Base-by-base conservation (phyloP, 2,329 filamentous ascomycete species). In the Pestalotiopsis sp. region DNA sequence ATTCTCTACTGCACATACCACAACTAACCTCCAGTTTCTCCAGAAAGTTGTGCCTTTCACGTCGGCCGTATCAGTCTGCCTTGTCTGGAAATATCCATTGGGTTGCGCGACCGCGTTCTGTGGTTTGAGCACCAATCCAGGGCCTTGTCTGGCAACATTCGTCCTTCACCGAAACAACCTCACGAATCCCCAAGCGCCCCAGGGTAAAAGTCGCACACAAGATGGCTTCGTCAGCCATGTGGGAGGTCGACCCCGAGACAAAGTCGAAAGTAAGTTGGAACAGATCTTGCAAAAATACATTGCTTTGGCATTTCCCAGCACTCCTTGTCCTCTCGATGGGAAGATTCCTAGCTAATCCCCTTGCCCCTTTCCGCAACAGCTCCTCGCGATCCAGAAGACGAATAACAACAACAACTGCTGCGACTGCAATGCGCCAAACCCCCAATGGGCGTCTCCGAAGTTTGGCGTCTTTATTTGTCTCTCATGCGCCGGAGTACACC, bases 391-490 rank as follows among this genome's bases (percentile, higher is more conserved):
- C 75, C 95, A 97, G 81, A 97, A 97, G 81, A 91, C 91, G 75
- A 92, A 94, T 75, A 91, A 91, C 75, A 99, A 99, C 83, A 94
- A 93, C 79, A 84, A 89, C 76, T 99, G 96, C 85, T 95, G 95
- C 84, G 96, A 99, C 84, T 99, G 96, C 86, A 91, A 91, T 79
- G 95, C 96, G 59, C 95, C 96, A 25, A 97, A 94, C 75, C 96
- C 96, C 71, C 96, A 99, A 92, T 99, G 96, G 96, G 95, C 96
- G 74, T 87, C 94, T 49, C 96, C 96, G 72, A 99, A 99, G 83
- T 97, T 99, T 79, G 95, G 95, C 78, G 93, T 97, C 81, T 99
- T 99, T 85, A 98, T 99, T 87, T 99, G 96, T 83, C 90, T 99
- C 66, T 93, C 92, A 72, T 99, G 96, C 85, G 95, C 95, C 41